phyloP scores from a whole-genome alignment of 352 stramenopile genomes.

The Pythium insidiosum region DNA sequence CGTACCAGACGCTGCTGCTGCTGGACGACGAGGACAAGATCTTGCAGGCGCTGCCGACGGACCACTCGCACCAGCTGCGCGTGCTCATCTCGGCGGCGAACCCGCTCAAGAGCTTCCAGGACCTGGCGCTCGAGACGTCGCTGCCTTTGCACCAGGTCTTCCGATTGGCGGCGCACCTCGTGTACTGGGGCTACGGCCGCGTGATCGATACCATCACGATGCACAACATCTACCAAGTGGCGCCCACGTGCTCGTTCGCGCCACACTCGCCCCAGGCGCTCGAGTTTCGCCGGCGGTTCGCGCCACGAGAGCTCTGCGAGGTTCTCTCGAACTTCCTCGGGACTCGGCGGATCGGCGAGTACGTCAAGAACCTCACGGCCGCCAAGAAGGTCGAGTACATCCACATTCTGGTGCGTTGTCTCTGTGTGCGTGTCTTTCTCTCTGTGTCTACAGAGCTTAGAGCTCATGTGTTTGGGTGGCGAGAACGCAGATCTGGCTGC shows the following conservation, averaged over 20 bases:
- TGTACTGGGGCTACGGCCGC: slow-evolving; percentile 75
- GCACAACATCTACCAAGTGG: slow-evolving; percentile 84
- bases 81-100: slow-evolving; percentile 68
- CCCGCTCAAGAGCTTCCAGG: slow-evolving; percentile 80
- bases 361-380: slow-evolving; percentile 63
- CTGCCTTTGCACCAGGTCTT: slow-evolving; percentile 80
- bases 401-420: slow-evolving; percentile 59
- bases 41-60: slow-evolving; percentile 49
- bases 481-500: slow-evolving; percentile 71
- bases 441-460: background rate
- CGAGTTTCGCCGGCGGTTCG: slow-evolving; percentile 72
- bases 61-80: slow-evolving; percentile 71
- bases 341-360: slow-evolving; percentile 61
- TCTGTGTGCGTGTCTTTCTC: background rate
- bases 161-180: slow-evolving; percentile 70
- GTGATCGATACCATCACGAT: slow-evolving; percentile 80
- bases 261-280: slow-evolving; percentile 37
- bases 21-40: slow-evolving; percentile 59
- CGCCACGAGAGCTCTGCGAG: slow-evolving; percentile 58
- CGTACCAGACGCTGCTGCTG: slow-evolving; percentile 80
- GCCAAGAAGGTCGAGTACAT: slow-evolving; percentile 80
- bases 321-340: slow-evolving; percentile 68
- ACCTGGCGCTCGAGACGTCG: slow-evolving; percentile 68
- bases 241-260: slow-evolving; percentile 42
- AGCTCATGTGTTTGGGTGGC: too few species aligned